These are phyloP conservation scores for Pyrrhoderma lamaoense DNA, from an alignment of 1,284 basidiomycete species.

Conservation along the genomic window DNA sequence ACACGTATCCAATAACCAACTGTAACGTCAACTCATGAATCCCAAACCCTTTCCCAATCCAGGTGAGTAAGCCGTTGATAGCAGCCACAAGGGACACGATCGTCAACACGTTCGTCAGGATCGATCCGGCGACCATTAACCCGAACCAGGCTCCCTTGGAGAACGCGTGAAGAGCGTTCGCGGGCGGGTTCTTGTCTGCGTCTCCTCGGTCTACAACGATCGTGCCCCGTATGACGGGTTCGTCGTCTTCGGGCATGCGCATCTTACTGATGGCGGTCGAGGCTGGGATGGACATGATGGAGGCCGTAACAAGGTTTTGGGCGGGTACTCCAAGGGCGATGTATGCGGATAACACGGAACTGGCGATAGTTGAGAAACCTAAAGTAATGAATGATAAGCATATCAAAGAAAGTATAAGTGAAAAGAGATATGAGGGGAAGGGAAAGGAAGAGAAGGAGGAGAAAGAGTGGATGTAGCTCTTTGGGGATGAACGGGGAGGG, in stretches of 20 bases:
- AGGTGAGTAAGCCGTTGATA: conserved; percentile 82
- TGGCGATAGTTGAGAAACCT: conserved; percentile 84
- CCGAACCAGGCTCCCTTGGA: conserved; percentile 83
- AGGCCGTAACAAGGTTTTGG: conserved; percentile 81
- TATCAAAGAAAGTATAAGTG: not conserved
- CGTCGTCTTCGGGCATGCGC: conserved; percentile 75
- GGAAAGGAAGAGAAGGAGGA: not conserved
- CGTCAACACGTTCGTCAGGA: conserved; percentile 74
- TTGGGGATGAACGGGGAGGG: not conserved
- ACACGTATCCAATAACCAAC: conserved; percentile 78
- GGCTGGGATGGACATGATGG: conserved; percentile 92
- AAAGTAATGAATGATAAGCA: not conserved
- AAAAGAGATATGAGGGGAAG: not conserved
- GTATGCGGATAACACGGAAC: conserved; percentile 82
- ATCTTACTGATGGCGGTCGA: conserved; percentile 89
- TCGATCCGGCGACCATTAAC: conserved; percentile 78
- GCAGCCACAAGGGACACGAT: conserved; percentile 74
- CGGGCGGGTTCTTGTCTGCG: conserved; percentile 46
- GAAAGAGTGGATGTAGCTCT: not conserved
- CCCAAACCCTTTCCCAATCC: conserved; percentile 83
- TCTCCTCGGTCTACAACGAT: conserved; percentile 74
- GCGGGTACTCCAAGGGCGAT: conserved; percentile 77
- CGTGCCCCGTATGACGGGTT: conserved; percentile 79
- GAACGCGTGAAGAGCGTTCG: conserved; percentile 84
- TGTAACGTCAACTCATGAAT: conserved; percentile 78